Evolutionary conservation across 495 filamentous ascomycete genomes (phyloP).

Genomic region (Tuber brumale): DNA sequence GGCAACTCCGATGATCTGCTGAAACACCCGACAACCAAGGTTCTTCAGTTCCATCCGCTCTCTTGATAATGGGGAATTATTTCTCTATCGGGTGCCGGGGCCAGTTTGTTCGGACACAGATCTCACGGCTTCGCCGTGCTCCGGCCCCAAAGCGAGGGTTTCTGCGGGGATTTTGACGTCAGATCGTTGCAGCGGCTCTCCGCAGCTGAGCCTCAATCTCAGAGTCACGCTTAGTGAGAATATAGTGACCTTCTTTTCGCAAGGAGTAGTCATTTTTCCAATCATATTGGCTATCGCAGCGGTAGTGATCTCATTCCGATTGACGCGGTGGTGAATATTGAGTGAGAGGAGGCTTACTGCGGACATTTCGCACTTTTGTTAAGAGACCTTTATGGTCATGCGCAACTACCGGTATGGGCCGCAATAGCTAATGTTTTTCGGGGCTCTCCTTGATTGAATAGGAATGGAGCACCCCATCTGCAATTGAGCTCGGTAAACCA

Average conservation of each 20-base stretch:
- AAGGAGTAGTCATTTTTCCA: not conserved
- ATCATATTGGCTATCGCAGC: not conserved
- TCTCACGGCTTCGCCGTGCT: not conserved
- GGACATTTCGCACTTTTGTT: not conserved
- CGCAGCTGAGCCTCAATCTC: not conserved
- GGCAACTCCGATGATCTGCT: not conserved
- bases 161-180: not conserved
- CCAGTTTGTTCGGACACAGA: not conserved
- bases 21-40: not conserved
- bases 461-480: not conserved
- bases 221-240: slow-evolving; percentile 6
- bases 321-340: not conserved
- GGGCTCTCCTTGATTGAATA: not conserved
- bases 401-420: not conserved
- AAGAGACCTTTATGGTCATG: not conserved
- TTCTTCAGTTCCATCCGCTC: not conserved
- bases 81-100: not conserved
- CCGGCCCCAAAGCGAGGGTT: not conserved
- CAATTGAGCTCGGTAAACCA: not conserved
- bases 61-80: not conserved
- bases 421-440: not conserved
- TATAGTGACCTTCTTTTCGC: not conserved
- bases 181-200: not conserved
- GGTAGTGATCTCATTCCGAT: not conserved
- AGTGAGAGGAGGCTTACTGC: not conserved